Conservation (phyloP, 1,139 yeast species). For the Candida frijolesensis region DNA sequence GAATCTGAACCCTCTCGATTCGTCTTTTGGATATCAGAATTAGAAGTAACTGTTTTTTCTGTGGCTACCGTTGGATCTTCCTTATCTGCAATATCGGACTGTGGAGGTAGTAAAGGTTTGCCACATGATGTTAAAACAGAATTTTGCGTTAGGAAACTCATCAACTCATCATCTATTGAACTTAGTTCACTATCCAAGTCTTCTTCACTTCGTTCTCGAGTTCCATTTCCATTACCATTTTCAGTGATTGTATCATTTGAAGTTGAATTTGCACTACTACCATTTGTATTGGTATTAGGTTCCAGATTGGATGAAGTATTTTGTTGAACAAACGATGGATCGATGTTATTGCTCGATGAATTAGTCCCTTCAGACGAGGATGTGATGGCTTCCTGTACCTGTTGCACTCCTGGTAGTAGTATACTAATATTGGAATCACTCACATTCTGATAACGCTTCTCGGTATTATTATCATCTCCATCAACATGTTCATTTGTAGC, state of each 20-base stretch:
- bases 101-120: not conserved
- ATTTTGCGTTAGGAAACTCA: constrained; percentile 4
- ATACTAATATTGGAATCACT: too few species aligned
- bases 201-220: not conserved
- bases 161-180: constrained; percentile 21
- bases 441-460: too few species aligned
- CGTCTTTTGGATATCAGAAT: not conserved
- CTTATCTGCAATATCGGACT: not conserved
- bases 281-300: not conserved
- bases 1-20: not conserved
- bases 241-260: not conserved
- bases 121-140: constrained; percentile 2
- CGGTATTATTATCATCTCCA: too few species aligned
- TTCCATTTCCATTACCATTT: not conserved
- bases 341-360: too few species aligned
- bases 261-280: not conserved
- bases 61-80: not conserved
- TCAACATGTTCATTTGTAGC: too few species aligned
- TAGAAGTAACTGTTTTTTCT: not conserved
- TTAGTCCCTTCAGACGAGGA: too few species aligned
- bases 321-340: too few species aligned
- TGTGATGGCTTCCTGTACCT: too few species aligned
- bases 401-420: too few species aligned
- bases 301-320: too few species aligned
- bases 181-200: constrained; percentile 6